Conservation (phyloP, 257 asterid species). For the Marsdenia floribunda region DNA sequence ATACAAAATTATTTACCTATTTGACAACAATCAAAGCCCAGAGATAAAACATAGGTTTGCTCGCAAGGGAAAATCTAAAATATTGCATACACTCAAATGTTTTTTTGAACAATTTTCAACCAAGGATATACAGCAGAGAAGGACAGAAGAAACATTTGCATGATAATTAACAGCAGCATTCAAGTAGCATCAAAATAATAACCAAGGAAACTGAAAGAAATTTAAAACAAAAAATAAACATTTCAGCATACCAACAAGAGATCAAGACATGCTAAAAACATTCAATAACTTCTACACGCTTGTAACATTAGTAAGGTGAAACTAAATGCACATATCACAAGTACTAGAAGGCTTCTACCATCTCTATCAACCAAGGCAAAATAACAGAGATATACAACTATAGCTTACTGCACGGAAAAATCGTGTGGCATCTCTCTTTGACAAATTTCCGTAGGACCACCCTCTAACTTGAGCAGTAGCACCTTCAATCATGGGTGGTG, state of each 20-base stretch:
- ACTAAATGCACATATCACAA: background rate
- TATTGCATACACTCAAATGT: background rate
- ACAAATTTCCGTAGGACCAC: slow-evolving; percentile 92
- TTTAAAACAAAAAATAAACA: background rate
- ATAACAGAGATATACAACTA: slow-evolving; percentile 1
- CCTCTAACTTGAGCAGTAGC: slow-evolving; percentile 94
- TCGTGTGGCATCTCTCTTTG: slow-evolving; percentile 95
- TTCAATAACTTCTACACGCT: background rate
- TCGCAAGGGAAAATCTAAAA: background rate
- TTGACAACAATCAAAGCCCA: background rate
- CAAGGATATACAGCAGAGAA: background rate
- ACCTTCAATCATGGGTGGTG: slow-evolving; percentile 83
- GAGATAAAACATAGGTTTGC: background rate
- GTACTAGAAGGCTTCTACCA: background rate
- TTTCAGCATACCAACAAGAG: background rate
- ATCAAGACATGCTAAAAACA: background rate
- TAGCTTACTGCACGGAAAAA: slow-evolving; percentile 81
- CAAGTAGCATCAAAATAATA: background rate
- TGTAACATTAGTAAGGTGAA: background rate
- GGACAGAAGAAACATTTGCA: background rate
- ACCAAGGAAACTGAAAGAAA: background rate
- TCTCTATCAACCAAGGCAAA: background rate
- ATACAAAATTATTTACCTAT: background rate
- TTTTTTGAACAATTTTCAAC: background rate
- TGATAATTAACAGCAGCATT: background rate